Evolutionary conservation across 345 rosid genomes (phyloP).

Genomic region (Carallia pectinifolia): DNA sequence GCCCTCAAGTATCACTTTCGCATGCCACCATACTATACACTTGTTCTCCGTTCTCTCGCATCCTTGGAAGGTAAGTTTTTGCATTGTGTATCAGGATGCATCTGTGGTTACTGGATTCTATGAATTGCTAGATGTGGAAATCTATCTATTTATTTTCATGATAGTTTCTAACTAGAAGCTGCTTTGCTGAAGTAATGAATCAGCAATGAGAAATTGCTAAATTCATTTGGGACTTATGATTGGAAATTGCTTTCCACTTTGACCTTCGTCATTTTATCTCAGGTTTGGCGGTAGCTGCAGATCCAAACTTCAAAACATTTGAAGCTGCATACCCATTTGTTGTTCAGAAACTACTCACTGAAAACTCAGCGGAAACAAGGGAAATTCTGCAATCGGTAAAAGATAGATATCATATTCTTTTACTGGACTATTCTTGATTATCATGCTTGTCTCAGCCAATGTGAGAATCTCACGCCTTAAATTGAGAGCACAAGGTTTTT

Average conservation of each 20-base stretch:
- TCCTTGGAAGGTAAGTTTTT: constrained; percentile 77
- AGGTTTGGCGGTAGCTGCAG: constrained; percentile 87
- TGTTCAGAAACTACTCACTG: constrained; percentile 76
- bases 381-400: constrained; percentile 80
- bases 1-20: constrained; percentile 89
- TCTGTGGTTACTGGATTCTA: neutral
- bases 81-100: neutral
- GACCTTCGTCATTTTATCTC: constrained; percentile 25
- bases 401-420: neutral
- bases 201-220: neutral
- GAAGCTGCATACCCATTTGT: constrained; percentile 95
- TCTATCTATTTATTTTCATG: neutral
- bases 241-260: constrained; percentile 7
- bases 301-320: constrained; percentile 83
- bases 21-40: constrained; percentile 97
- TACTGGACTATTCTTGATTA: no score
- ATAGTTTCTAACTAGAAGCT: neutral
- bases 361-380: constrained; percentile 64
- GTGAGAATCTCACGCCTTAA: neutral
- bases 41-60: constrained; percentile 91
- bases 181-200: neutral
- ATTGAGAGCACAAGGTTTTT: neutral
- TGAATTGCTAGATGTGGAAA: neutral
- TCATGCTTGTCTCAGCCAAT: no score
- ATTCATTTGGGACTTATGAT: neutral